Percentiles rank a stretch among this genome's conserved stretches.
Conservation (phyloP, 139 green algal species). For the Pedinophyceae sp. region DNA sequence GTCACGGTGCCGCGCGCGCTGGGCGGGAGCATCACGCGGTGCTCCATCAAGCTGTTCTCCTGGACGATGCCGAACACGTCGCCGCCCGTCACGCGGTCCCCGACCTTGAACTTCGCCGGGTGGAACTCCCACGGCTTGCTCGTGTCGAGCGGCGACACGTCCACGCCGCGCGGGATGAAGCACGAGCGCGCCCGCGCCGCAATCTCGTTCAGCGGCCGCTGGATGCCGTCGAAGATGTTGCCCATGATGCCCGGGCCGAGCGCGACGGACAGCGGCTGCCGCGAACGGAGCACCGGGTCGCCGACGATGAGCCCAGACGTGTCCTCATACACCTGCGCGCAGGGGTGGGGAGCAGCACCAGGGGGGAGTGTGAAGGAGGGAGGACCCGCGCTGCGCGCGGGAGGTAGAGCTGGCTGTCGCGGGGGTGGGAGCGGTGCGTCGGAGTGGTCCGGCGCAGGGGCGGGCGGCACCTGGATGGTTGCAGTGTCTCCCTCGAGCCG, state of each 20-base stretch:
- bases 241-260: constrained; percentile 88
- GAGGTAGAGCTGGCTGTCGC: background rate
- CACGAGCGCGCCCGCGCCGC: constrained; percentile 50
- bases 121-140: constrained; percentile 80
- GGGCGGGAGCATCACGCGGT: constrained; percentile 83
- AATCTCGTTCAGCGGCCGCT: constrained; percentile 90
- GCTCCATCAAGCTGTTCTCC: constrained; percentile 90
- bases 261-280: constrained; percentile 80
- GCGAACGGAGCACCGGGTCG: background rate
- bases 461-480: constrained; percentile 66
- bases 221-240: constrained; percentile 98
- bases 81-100: constrained; percentile 77
- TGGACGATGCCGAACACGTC: constrained; percentile 89
- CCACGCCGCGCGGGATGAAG: constrained; percentile 95
- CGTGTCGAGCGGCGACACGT: constrained; percentile 73
- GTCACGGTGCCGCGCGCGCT: constrained; percentile 65
- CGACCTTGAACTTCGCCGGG: constrained; percentile 73
- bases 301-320: constrained; percentile 71
- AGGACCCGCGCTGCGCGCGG: background rate
- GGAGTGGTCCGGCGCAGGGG: background rate
- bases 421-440: background rate
- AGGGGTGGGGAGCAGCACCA: background rate
- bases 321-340: constrained; percentile 86
- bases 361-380: background rate
- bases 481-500: constrained; percentile 88